Conservation (phyloP, 768 basidiomycete species). For the Phylloporus sp. region DNA sequence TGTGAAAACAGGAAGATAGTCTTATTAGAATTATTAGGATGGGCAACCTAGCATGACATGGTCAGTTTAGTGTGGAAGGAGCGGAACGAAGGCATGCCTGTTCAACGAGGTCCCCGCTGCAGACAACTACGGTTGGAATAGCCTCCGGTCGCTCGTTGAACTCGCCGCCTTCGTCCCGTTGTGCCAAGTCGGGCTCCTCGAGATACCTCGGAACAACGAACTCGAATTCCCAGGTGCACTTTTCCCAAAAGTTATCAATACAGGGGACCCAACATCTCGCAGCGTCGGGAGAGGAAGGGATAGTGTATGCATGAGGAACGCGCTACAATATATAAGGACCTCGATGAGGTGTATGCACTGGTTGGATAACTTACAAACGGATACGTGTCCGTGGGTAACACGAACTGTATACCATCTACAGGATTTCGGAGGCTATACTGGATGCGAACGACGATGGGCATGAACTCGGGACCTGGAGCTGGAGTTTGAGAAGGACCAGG, state of each 20-base stretch:
- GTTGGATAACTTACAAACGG: constrained; percentile 61
- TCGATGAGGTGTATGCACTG: neutral
- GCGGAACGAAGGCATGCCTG: constrained; percentile 51
- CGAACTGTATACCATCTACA: constrained; percentile 79
- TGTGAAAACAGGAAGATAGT: constrained; percentile 93
- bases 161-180: constrained; percentile 39
- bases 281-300: constrained; percentile 79
- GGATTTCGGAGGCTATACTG: constrained; percentile 80
- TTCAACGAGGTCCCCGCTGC: constrained; percentile 92
- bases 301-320: constrained; percentile 90
- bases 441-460: constrained; percentile 71
- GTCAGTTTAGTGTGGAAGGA: constrained; percentile 5
- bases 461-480: constrained; percentile 55
- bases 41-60: constrained; percentile 59
- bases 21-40: constrained; percentile 90
- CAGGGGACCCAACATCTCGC: constrained; percentile 99
- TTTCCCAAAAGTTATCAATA: constrained; percentile 90
- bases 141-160: constrained; percentile 49
- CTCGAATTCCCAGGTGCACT: constrained; percentile 98
- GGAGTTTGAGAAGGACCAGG: constrained; percentile 40
- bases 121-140: constrained; percentile 80
- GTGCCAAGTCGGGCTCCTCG: constrained; percentile 44
- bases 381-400: constrained; percentile 74
- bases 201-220: constrained; percentile 86
- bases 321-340: constrained; percentile 46